Percentiles rank a stretch among this genome's conserved stretches.
Conservation (phyloP, 371 early-diverging fungal species). For the Rhizopus sp. region DNA sequence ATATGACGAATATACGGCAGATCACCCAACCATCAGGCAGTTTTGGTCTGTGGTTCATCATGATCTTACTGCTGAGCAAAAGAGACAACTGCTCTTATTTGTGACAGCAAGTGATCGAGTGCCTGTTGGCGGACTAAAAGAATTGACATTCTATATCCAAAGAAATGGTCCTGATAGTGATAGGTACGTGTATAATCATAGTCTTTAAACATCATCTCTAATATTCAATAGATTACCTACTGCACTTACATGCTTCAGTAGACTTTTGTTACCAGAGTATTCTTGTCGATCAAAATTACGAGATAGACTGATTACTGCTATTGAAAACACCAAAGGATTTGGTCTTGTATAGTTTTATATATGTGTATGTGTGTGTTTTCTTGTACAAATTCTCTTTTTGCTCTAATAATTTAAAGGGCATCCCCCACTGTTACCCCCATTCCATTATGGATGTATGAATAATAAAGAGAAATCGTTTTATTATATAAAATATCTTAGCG, state of each 20-base stretch:
- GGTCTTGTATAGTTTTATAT: slow-evolving; percentile 70
- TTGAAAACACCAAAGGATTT: slow-evolving; percentile 97
- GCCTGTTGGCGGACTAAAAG: slow-evolving; percentile 83
- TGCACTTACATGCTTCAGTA: slow-evolving; percentile 93
- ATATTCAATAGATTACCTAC: slow-evolving; percentile 67
- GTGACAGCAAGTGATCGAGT: slow-evolving; percentile 97
- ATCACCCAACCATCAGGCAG: slow-evolving; percentile 58
- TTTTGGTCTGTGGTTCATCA: slow-evolving; percentile 93
- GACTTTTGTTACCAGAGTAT: slow-evolving; percentile 95
- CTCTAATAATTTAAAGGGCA: too few species aligned
- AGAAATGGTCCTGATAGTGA: slow-evolving; percentile 94
- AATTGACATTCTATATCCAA: slow-evolving; percentile 86
- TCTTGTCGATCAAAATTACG: slow-evolving; percentile 76
- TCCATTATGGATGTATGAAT: too few species aligned
- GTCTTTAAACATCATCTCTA: not conserved
- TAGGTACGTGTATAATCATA: slow-evolving; percentile 38
- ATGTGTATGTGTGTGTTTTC: slow-evolving; percentile 1
- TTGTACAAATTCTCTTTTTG: not conserved
- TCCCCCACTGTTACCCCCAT: too few species aligned
- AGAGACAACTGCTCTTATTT: slow-evolving; percentile 86
- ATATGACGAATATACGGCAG: slow-evolving; percentile 74
- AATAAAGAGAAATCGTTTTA: too few species aligned
- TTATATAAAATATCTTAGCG: slow-evolving; percentile 20
- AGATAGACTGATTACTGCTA: slow-evolving; percentile 89
- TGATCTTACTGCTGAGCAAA: slow-evolving; percentile 65